These are phyloP conservation scores for Larix sibirica DNA, from an alignment of 83 land plant genomes.

Conservation along the genomic window DNA sequence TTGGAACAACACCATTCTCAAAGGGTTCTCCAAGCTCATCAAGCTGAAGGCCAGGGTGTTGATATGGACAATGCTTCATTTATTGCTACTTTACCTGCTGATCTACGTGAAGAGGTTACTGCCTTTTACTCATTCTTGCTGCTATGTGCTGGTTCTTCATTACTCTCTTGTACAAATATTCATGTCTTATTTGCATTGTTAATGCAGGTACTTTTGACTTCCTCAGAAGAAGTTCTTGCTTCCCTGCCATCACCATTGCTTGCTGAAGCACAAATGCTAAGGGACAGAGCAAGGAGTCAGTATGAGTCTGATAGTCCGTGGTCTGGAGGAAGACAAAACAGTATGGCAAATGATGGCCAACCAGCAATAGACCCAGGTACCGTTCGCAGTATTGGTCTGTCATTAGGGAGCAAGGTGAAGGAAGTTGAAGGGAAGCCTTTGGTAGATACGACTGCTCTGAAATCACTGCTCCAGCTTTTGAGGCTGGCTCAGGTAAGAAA, in stretches of 20 bases:
- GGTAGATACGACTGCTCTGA: constrained; percentile 45
- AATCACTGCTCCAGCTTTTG: constrained; percentile 43
- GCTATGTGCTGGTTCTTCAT: neutral
- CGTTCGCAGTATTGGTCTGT: constrained; percentile 22
- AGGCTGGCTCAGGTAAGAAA: constrained; percentile 42
- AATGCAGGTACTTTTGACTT: constrained; percentile 42
- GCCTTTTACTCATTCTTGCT: neutral
- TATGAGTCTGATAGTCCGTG: constrained; percentile 37
- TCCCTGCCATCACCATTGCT: constrained; percentile 47
- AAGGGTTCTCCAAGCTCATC: constrained; percentile 32
- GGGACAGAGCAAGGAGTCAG: constrained; percentile 47
- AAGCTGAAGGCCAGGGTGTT: constrained; percentile 48
- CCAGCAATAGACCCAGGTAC: constrained; percentile 39
- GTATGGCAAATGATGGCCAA: constrained; percentile 22
- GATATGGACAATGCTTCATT: constrained; percentile 62
- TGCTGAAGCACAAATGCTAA: constrained; percentile 50
- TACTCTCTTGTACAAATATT: neutral
- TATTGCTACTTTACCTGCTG: constrained; percentile 55
- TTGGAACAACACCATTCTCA: constrained; percentile 43
- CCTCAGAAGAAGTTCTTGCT: constrained; percentile 51
- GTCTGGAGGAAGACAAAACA: constrained; percentile 26
- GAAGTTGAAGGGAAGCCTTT: constrained; percentile 49
- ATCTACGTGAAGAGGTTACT: constrained; percentile 48
- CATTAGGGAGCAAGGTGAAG: constrained; percentile 33
- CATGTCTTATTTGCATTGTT: neutral